These are phyloP conservation scores for Arthrocladium fulminans DNA, from an alignment of 2,329 filamentous ascomycete genomes.

Conservation along the genomic window DNA sequence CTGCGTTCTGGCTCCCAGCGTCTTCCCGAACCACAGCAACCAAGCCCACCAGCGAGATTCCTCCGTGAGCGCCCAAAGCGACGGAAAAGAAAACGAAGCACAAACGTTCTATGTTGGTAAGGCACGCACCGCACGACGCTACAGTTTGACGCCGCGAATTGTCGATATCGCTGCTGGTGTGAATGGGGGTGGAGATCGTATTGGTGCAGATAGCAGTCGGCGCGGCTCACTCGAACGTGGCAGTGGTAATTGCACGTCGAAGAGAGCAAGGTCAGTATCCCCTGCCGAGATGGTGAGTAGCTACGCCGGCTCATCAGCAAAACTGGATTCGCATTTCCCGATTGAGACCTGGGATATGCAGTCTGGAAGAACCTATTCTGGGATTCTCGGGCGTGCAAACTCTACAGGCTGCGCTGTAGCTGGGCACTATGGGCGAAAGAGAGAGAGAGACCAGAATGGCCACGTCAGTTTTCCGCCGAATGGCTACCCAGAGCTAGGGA, in stretches of 20 bases:
- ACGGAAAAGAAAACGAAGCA: background rate
- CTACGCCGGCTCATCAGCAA: slow-evolving; percentile 1
- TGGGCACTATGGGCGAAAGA: background rate
- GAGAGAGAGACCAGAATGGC: background rate
- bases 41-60: background rate
- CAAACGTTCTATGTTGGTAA: slow-evolving; percentile 2
- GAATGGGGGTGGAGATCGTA: background rate
- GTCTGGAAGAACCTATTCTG: background rate
- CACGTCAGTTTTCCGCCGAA: background rate
- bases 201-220: background rate
- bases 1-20: background rate
- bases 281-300: background rate
- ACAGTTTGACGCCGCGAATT: slow-evolving; percentile 7
- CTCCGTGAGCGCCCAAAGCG: background rate
- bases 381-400: background rate
- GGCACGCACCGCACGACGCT: background rate
- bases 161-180: slow-evolving; percentile 4
- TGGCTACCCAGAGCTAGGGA: background rate
- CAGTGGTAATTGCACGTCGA: background rate
- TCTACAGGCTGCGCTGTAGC: background rate
- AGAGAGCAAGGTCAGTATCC: background rate
- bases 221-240: too few relatives aligned
- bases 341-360: background rate
- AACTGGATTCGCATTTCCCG: slow-evolving; percentile 2
- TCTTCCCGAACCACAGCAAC: background rate